Evolutionary conservation across 2,329 filamentous ascomycete genomes (phyloP).

Genomic region (Cordyceps cateniannulata): DNA sequence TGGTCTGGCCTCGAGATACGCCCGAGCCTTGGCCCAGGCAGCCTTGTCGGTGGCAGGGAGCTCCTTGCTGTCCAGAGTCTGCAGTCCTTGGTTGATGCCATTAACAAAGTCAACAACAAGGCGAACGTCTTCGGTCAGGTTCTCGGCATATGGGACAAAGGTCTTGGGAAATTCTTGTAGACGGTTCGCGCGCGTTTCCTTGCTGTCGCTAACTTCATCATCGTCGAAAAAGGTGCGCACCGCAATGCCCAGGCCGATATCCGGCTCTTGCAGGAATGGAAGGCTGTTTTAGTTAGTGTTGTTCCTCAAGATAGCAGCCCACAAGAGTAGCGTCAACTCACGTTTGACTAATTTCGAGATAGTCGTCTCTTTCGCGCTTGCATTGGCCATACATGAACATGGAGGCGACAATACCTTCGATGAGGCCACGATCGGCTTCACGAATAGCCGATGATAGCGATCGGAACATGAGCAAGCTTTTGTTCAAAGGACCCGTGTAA

Average conservation of each 20-base stretch:
- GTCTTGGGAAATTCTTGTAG: slow-evolving; percentile 44
- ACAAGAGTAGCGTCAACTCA: slow-evolving; percentile 33
- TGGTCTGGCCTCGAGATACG: slow-evolving; percentile 42
- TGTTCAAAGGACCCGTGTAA: slow-evolving; percentile 89
- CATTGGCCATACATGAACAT: slow-evolving; percentile 78
- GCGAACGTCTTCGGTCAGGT: slow-evolving; percentile 54
- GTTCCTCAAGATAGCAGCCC: slow-evolving; percentile 14
- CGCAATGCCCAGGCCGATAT: slow-evolving; percentile 71
- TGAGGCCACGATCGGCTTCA: slow-evolving; percentile 69
- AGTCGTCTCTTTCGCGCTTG: slow-evolving; percentile 61
- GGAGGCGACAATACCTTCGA: slow-evolving; percentile 74
- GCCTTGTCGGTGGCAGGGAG: slow-evolving; percentile 40
- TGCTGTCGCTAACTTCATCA: slow-evolving; percentile 51
- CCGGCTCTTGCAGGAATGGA: slow-evolving; percentile 63
- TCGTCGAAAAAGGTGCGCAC: slow-evolving; percentile 76
- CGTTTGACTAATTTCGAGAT: slow-evolving; percentile 64
- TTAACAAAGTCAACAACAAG: slow-evolving; percentile 52
- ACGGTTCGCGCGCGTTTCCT: slow-evolving; percentile 37
- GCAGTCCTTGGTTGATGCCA: slow-evolving; percentile 51
- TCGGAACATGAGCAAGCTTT: slow-evolving; percentile 80
- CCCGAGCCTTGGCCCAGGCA: slow-evolving; percentile 49
- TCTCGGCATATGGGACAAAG: slow-evolving; percentile 52
- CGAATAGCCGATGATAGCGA: slow-evolving; percentile 76
- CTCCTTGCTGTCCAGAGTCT: slow-evolving; percentile 43
- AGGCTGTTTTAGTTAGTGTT: slow-evolving; percentile 35